Base-by-base conservation (phyloP, 108 stramenopile species). In the Conticribra guillardii region DNA sequence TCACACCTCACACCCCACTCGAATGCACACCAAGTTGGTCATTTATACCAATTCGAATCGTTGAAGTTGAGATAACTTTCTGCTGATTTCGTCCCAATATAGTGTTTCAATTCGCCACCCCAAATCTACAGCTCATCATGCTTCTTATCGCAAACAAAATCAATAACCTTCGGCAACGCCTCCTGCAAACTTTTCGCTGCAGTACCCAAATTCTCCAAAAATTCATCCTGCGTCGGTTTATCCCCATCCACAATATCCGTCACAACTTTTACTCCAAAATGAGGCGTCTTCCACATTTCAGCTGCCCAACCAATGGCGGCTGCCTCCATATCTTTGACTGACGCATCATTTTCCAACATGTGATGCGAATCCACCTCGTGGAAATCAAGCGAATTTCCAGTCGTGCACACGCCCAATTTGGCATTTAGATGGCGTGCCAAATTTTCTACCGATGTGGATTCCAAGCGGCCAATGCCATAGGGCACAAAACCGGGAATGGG, bases 291-390 rank as follows among this genome's bases (percentile, higher is more conserved):
- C 66, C 83, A 73, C 69, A 94, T 77, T 60, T 91, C 85, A 18
- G 89, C 85, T 17, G 87, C 77, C 90, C 92, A 96, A 7, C 93
- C 96, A 58, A 99, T 94, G 4, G 97, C 93, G 27, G 97, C 98
- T 24, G 93, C 96, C 83, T 99, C 98, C 98, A 99, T 99, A 82
- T 98, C 97, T 71, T 99, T 99, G 18, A 95, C 88, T 45, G 82
- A 76, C 7, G 98, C 98, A 56, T 96, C 91, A 64, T 91, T 91
- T 26, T 73, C 80, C 48, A 78, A 45, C 90, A 96, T 96, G 47
- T 83, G 70, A 63, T 82, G 70, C n/a, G 84, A 86, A 69, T 93
- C 94, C 41, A 72, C 45, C 30, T 91, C 86, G 47, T 84, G 88
- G 74, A 84, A 87, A 69, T 99, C 98, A 57, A 99, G 78, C 18